Conservation (phyloP, 768 basidiomycete species). For the Inosperma sp. region DNA sequence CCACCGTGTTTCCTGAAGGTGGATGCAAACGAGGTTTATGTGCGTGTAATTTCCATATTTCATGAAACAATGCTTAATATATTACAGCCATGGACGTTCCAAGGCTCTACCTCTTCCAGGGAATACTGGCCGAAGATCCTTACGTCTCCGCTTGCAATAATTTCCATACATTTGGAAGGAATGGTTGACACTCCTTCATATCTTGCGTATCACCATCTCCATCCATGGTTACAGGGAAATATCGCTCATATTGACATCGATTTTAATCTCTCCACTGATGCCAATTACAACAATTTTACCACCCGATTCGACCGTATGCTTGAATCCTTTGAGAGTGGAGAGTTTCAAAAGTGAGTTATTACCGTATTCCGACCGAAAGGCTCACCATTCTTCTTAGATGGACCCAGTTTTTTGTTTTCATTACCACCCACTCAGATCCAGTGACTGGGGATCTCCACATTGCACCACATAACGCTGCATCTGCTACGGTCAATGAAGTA, state of each 20-base stretch:
- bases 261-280: constrained; percentile 1
- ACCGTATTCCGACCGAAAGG: not conserved
- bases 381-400: not conserved
- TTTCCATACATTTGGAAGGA: constrained; percentile 8
- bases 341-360: constrained; percentile 6
- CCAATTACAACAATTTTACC: not conserved
- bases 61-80: not conserved
- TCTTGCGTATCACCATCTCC: constrained; percentile 2
- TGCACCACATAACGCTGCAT: not conserved
- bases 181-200: not conserved
- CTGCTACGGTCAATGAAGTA: not conserved
- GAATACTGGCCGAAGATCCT: constrained; percentile 9
- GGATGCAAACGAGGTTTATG: not conserved
- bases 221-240: constrained; percentile 8
- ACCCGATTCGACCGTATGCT: constrained; percentile 2
- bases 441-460: constrained; percentile 8
- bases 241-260: constrained; percentile 7
- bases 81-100: not conserved
- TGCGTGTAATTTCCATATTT: not conserved
- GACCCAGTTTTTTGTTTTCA: constrained; percentile 1
- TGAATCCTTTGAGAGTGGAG: constrained; percentile 1
- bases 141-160: constrained; percentile 2
- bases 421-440: constrained; percentile 6
- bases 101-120: not conserved
- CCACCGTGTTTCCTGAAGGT: not conserved